A percentile compares a stretch with the other conserved stretches of the same genome.
Conservation (phyloP, 2,329 filamentous ascomycete species). For the Penicillium frequentans region DNA sequence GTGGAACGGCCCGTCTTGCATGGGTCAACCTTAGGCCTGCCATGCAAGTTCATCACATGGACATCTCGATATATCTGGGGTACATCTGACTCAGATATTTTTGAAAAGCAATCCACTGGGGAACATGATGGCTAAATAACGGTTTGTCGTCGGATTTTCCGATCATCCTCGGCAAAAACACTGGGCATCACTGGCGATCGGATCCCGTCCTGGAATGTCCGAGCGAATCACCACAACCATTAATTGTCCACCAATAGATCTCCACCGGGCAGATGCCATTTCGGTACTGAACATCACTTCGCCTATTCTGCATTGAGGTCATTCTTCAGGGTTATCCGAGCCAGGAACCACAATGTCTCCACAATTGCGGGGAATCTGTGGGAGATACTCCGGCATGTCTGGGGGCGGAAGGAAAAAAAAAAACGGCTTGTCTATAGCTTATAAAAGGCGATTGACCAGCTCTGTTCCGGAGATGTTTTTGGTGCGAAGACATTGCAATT, state of each 20-base stretch:
- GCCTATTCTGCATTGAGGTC: background rate
- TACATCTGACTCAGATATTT: background rate
- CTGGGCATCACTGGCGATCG: background rate
- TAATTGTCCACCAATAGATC: background rate
- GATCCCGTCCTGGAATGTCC: slow-evolving; percentile 5
- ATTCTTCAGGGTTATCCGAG: slow-evolving; percentile 3
- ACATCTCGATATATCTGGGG: background rate
- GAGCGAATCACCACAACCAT: slow-evolving; percentile 1
- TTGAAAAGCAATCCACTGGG: background rate
- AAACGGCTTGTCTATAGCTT: background rate
- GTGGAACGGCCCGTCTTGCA: background rate
- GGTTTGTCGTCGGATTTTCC: background rate
- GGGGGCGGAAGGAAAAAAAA: background rate
- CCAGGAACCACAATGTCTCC: background rate
- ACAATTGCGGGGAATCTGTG: slow-evolving; percentile 3
- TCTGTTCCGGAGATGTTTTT: background rate
- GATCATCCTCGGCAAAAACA: background rate
- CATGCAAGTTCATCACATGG: background rate
- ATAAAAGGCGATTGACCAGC: background rate
- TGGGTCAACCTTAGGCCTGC: background rate
- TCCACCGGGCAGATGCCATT: background rate
- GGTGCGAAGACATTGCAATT: background rate
- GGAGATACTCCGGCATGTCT: background rate
- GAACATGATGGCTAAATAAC: background rate
- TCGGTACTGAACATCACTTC: background rate